These are phyloP conservation scores for Nakaseomyces bracarensis DNA, from an alignment of 1,139 yeast genomes.

Conservation along the genomic window DNA sequence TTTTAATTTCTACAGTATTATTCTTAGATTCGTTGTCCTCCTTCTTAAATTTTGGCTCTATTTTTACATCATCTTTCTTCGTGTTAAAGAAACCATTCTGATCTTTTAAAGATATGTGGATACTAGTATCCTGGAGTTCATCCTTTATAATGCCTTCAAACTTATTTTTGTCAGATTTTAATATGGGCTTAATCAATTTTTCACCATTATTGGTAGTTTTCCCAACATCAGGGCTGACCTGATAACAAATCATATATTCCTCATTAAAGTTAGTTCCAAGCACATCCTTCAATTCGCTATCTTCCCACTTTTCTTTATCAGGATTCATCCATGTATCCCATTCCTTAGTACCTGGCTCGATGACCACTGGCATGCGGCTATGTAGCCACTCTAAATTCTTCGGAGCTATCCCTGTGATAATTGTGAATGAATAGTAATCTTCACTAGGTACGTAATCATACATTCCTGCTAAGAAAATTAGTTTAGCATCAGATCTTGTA, in stretches of 20 bases:
- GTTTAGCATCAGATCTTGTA: slow-evolving; percentile 41
- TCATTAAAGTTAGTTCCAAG: slow-evolving; percentile 37
- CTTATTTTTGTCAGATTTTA: slow-evolving; percentile 19
- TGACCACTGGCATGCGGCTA: slow-evolving; percentile 63
- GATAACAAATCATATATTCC: slow-evolving; percentile 40
- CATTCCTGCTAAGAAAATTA: slow-evolving; percentile 68
- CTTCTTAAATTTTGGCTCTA: neutral
- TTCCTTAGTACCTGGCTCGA: slow-evolving; percentile 47
- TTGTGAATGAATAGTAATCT: slow-evolving; percentile 47
- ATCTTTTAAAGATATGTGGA: neutral
- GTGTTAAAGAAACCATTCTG: neutral
- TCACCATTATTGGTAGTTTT: slow-evolving; percentile 45
- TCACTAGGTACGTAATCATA: slow-evolving; percentile 36
- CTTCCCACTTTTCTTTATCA: slow-evolving; percentile 34
- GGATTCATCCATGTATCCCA: slow-evolving; percentile 58
- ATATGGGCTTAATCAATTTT: slow-evolving; percentile 38
- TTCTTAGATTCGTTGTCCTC: no score
- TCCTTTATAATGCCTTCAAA: slow-evolving; percentile 4
- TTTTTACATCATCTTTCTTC: slow-evolving; percentile 5
- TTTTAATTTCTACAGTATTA: no score
- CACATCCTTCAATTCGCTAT: slow-evolving; percentile 36
- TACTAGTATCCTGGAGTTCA: slow-evolving; percentile 7
- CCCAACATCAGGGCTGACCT: slow-evolving; percentile 60
- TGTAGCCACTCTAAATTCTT: slow-evolving; percentile 62
- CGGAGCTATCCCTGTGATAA: slow-evolving; percentile 66